These are phyloP conservation scores for Naumovozyma baii DNA, from an alignment of 805 yeast genomes.

Conservation along the genomic window DNA sequence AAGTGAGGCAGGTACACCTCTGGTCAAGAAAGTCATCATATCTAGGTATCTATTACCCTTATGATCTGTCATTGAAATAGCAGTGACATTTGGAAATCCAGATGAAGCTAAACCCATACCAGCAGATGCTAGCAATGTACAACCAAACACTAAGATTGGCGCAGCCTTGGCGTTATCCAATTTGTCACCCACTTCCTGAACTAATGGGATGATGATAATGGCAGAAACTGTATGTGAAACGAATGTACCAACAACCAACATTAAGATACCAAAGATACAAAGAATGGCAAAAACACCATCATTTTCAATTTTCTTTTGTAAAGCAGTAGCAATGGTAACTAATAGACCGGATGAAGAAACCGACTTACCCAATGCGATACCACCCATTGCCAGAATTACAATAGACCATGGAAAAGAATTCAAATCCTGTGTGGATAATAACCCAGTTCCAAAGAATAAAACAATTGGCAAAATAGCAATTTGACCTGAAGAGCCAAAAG, in stretches of 20 bases:
- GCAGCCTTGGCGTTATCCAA: slow-evolving; percentile 66
- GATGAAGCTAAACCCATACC: slow-evolving; percentile 98
- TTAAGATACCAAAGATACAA: slow-evolving; percentile 72
- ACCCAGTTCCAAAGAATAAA: slow-evolving; percentile 81
- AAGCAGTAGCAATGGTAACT: slow-evolving; percentile 60
- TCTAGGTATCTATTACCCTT: slow-evolving; percentile 78
- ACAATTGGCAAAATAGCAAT: slow-evolving; percentile 81
- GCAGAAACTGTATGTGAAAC: slow-evolving; percentile 97
- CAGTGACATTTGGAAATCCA: slow-evolving; percentile 96
- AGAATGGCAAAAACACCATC: slow-evolving; percentile 59
- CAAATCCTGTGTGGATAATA: slow-evolving; percentile 74
- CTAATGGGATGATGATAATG: slow-evolving; percentile 79
- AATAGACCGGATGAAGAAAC: slow-evolving; percentile 86
- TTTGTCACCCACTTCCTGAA: slow-evolving; percentile 73
- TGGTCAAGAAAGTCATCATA: slow-evolving; percentile 70
- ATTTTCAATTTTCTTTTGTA: slow-evolving; percentile 57
- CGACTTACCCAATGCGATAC: slow-evolving; percentile 87
- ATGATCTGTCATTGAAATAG: slow-evolving; percentile 87
- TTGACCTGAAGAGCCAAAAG: slow-evolving; percentile 88
- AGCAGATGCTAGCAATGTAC: slow-evolving; percentile 66
- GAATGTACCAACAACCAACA: slow-evolving; percentile 83
- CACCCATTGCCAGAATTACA: slow-evolving; percentile 95
- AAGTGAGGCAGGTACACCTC: slow-evolving; percentile 85
- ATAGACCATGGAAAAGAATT: slow-evolving; percentile 96
- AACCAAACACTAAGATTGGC: slow-evolving; percentile 33